A percentile compares a stretch with the other conserved stretches of the same genome.
Evolutionary conservation across 2,329 filamentous ascomycete species (phyloP).

Genomic region (Orbilia brochopaga): DNA sequence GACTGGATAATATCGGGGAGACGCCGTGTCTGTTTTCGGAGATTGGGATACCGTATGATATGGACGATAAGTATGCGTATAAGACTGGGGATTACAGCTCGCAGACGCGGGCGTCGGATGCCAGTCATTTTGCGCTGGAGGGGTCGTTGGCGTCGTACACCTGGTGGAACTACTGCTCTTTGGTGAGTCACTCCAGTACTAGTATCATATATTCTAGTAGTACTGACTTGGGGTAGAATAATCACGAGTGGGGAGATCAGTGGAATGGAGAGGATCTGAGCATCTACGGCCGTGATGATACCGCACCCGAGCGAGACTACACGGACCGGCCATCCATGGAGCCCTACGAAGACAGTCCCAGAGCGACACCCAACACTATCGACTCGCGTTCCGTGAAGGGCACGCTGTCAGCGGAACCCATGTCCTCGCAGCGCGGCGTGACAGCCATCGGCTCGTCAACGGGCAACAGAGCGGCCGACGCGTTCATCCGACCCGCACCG

Average conservation of each 20-base stretch:
- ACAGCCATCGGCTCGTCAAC: slow-evolving; percentile 62
- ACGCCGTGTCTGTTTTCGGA: slow-evolving; percentile 91
- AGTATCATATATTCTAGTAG: slow-evolving; percentile 7
- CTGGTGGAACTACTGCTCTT: slow-evolving; percentile 82
- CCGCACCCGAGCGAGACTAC: slow-evolving; percentile 57
- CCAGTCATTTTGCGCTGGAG: slow-evolving; percentile 92
- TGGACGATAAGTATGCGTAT: slow-evolving; percentile 96
- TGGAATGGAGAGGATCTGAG: slow-evolving; percentile 99
- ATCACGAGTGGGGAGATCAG: slow-evolving; percentile 84
- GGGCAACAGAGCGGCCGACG: slow-evolving; percentile 90
- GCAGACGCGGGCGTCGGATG: slow-evolving; percentile 90
- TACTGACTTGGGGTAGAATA: slow-evolving; percentile 66
- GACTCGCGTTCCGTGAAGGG: slow-evolving; percentile 53
- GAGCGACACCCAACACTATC: slow-evolving; percentile 46
- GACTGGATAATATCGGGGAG: slow-evolving; percentile 68
- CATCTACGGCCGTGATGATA: slow-evolving; percentile 85
- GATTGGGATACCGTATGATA: slow-evolving; percentile 97
- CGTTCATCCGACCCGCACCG: slow-evolving; percentile 85
- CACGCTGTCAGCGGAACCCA: slow-evolving; percentile 71
- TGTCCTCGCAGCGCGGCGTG: slow-evolving; percentile 52
- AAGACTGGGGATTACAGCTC: slow-evolving; percentile 93
- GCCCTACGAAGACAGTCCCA: slow-evolving; percentile 39
- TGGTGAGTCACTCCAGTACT: slow-evolving; percentile 62
- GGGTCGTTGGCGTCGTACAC: slow-evolving; percentile 84
- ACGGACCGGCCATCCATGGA: slow-evolving; percentile 15